Evolutionary conservation across 208 protist genomes (phyloP).

Genomic region (Porcisia deanei): DNA sequence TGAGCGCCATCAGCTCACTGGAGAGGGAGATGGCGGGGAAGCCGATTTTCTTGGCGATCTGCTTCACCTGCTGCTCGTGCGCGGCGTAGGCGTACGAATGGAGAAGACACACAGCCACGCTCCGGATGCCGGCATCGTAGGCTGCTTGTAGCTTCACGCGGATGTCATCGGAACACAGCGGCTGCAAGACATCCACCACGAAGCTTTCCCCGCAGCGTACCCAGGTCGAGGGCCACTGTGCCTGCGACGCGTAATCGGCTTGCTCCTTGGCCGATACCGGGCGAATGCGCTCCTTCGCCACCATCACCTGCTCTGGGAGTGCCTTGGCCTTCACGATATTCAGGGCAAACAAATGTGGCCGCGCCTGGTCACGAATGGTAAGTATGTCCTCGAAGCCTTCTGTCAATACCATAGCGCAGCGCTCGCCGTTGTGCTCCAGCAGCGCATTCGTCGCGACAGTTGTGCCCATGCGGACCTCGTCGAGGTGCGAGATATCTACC

Average conservation of each 20-base stretch:
- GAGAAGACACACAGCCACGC: slow-evolving; percentile 92
- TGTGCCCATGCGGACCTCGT: slow-evolving; percentile 95
- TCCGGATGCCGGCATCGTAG: slow-evolving; percentile 76
- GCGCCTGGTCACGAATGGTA: slow-evolving; percentile 92
- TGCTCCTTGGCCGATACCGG: slow-evolving; percentile 46
- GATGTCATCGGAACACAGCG: slow-evolving; percentile 53
- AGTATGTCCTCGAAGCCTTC: slow-evolving; percentile 94
- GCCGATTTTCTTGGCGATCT: slow-evolving; percentile 83
- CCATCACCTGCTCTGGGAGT: slow-evolving; percentile 84
- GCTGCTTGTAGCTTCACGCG: slow-evolving; percentile 42
- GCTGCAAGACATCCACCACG: slow-evolving; percentile 61
- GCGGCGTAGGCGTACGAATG: slow-evolving; percentile 92
- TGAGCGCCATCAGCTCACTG: slow-evolving; percentile 91
- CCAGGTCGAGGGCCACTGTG: slow-evolving; percentile 51
- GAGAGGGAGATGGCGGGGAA: slow-evolving; percentile 93
- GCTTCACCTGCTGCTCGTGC: slow-evolving; percentile 87
- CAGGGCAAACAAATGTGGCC: slow-evolving; percentile 94
- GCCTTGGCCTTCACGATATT: slow-evolving; percentile 86
- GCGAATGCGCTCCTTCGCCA: slow-evolving; percentile 90
- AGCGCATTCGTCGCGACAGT: slow-evolving; percentile 97
- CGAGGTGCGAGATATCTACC: slow-evolving; percentile 79
- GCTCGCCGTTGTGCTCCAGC: slow-evolving; percentile 94
- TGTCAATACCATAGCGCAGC: slow-evolving; percentile 90
- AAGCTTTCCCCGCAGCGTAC: slow-evolving; percentile 73
- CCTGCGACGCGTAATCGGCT: slow-evolving; percentile 22